phyloP scores from a whole-genome alignment of 1,284 basidiomycete species.

The Rhodotorula sp. region DNA sequence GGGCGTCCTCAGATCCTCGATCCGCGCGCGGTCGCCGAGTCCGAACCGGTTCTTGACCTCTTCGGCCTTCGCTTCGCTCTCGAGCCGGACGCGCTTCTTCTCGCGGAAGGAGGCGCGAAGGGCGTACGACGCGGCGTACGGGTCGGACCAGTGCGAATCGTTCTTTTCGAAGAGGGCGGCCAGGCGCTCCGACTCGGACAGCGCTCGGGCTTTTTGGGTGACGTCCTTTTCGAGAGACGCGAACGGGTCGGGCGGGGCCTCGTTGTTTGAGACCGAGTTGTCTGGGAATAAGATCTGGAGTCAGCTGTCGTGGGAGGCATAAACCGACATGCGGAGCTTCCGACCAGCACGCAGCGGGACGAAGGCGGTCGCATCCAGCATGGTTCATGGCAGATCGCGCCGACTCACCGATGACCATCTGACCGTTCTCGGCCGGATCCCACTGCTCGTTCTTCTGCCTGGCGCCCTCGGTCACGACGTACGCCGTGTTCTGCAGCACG shows the following conservation, averaged over 20 bases:
- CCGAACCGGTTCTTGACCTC: slow-evolving; percentile 58
- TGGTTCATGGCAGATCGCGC: too few relatives aligned
- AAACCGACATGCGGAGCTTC: too few relatives aligned
- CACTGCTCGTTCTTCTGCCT: slow-evolving; percentile 89
- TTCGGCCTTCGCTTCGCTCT: slow-evolving; percentile 28
- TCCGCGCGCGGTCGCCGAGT: slow-evolving; percentile 60
- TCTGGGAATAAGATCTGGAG: slow-evolving; percentile 54
- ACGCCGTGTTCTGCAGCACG: slow-evolving; percentile 74
- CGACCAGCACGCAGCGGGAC: too few relatives aligned
- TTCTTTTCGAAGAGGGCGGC: slow-evolving; percentile 71
- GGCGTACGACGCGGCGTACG: slow-evolving; percentile 71
- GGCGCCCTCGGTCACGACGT: slow-evolving; percentile 87
- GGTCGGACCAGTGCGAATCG: slow-evolving; percentile 74
- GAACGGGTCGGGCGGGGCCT: slow-evolving; percentile 69
- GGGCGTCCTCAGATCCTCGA: slow-evolving; percentile 48
- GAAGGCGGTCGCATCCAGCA: too few relatives aligned
- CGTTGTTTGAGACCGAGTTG: slow-evolving; percentile 61
- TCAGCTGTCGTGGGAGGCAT: too few relatives aligned
- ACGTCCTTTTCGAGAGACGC: slow-evolving; percentile 82
- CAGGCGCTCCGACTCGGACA: slow-evolving; percentile 69
- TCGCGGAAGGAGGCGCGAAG: slow-evolving; percentile 76
- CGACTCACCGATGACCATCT: slow-evolving; percentile 73
- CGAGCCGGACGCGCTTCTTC: slow-evolving; percentile 63
- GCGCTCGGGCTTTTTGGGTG: slow-evolving; percentile 67
- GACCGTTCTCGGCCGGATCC: slow-evolving; percentile 88